Percentiles rank a stretch among this genome's conserved stretches.
phyloP scores from a whole-genome alignment of 2,329 filamentous ascomycete genomes.

The Cladorrhinum sp. region DNA sequence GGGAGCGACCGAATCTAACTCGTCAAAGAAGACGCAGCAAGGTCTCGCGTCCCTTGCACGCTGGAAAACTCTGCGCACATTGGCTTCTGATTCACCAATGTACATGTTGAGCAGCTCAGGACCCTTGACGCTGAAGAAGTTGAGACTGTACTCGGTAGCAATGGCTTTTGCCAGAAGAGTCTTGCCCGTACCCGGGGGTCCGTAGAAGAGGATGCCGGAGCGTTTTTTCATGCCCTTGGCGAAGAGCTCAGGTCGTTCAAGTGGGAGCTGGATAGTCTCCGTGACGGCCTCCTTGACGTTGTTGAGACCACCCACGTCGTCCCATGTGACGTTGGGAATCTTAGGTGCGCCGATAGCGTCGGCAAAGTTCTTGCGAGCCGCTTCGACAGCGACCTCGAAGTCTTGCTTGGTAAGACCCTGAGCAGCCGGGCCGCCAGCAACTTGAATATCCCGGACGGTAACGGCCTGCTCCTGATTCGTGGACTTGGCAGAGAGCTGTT shows the following conservation, averaged over 20 bases:
- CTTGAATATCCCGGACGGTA: slow-evolving; percentile 77
- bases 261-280: slow-evolving; percentile 91
- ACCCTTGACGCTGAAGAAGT: slow-evolving; percentile 92
- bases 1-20: slow-evolving; percentile 88
- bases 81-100: slow-evolving; percentile 90
- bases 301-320: slow-evolving; percentile 87
- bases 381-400: slow-evolving; percentile 90
- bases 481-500: slow-evolving; percentile 60
- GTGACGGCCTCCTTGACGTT: slow-evolving; percentile 97
- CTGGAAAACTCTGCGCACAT: slow-evolving; percentile 86
- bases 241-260: slow-evolving; percentile 89
- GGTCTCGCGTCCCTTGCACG: slow-evolving; percentile 80
- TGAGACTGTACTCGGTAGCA: slow-evolving; percentile 88
- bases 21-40: slow-evolving; percentile 91
- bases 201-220: slow-evolving; percentile 88
- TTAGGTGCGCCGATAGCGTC: slow-evolving; percentile 96
- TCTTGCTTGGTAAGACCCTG: slow-evolving; percentile 77
- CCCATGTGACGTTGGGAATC: slow-evolving; percentile 95
- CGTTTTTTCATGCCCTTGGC: slow-evolving; percentile 98
- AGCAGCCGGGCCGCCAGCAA: slow-evolving; percentile 78
- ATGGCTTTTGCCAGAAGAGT: slow-evolving; percentile 91
- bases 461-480: slow-evolving; percentile 42
- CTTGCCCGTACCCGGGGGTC: slow-evolving; percentile 87
- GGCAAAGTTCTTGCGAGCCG: slow-evolving; percentile 95
- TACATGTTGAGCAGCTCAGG: slow-evolving; percentile 95